A percentile compares a stretch with the other conserved stretches of the same genome.
Conservation (phyloP, 2,329 filamentous ascomycete genomes). For the Lecanicillium sp. region DNA sequence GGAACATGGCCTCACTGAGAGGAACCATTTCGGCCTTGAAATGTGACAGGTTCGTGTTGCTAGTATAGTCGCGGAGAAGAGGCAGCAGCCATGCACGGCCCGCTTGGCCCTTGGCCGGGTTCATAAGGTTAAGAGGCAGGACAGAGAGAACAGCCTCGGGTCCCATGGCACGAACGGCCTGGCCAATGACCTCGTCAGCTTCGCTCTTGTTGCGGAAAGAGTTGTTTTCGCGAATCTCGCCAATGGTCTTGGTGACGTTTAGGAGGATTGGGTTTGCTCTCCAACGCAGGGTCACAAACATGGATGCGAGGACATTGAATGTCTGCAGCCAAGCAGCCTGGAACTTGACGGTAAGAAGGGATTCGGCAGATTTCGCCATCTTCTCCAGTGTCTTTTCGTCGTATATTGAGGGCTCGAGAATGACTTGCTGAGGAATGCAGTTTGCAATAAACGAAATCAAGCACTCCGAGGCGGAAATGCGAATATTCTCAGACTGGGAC, state of each 20-base stretch:
- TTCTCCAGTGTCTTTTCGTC: conserved; percentile 87
- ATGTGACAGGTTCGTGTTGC: conserved; percentile 78
- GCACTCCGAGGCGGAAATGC: conserved; percentile 90
- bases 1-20: conserved; percentile 82
- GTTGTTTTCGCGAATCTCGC: conserved; percentile 79
- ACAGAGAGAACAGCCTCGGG: conserved; percentile 75
- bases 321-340: conserved; percentile 93
- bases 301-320: conserved; percentile 77
- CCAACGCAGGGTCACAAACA: conserved; percentile 85
- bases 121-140: conserved; percentile 76
- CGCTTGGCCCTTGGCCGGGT: conserved; percentile 66
- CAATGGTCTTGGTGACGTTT: conserved; percentile 69
- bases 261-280: conserved; percentile 70
- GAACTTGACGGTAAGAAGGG: conserved; percentile 80
- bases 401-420: conserved; percentile 82
- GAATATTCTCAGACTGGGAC: conserved; percentile 85
- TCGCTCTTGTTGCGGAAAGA: conserved; percentile 92
- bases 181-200: conserved; percentile 81
- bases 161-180: conserved; percentile 83
- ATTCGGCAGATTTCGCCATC: conserved; percentile 62
- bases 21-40: conserved; percentile 84
- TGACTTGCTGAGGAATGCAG: conserved; percentile 73
- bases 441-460: conserved; percentile 88
- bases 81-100: conserved; percentile 94
- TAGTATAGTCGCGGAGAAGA: conserved; percentile 78